Evolutionary conservation across 306 rosid genomes (phyloP).

Genomic region (Sindora glabra): DNA sequence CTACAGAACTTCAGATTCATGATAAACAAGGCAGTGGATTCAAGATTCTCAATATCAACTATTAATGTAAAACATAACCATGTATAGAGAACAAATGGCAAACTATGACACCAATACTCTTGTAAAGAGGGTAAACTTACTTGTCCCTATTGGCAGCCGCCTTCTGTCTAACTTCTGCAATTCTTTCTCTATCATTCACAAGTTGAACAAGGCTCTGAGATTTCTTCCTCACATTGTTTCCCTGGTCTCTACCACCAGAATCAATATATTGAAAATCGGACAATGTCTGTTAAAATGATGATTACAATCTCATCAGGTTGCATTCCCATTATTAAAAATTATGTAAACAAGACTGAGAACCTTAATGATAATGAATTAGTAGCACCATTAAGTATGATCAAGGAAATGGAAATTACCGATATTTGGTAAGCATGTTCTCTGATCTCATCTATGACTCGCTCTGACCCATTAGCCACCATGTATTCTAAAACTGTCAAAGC

Average conservation of each 20-base stretch:
- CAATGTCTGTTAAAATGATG: constrained; percentile 50
- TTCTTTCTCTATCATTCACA: constrained; percentile 83
- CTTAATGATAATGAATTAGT: background rate
- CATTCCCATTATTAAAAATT: background rate
- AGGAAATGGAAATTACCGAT: constrained; percentile 50
- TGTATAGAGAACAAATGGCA: background rate
- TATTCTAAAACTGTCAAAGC: constrained; percentile 89
- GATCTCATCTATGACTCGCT: constrained; percentile 90
- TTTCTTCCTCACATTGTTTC: constrained; percentile 83
- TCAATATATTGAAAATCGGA: constrained; percentile 76
- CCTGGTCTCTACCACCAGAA: constrained; percentile 91
- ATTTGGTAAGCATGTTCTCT: constrained; percentile 95
- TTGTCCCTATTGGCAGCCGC: constrained; percentile 85
- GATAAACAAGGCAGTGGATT: background rate
- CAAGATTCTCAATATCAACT: background rate
- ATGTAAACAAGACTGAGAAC: background rate
- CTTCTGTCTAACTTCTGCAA: constrained; percentile 78
- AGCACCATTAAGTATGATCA: constrained; percentile 3
- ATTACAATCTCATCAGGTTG: constrained; percentile 18
- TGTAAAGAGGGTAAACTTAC: constrained; percentile 35
- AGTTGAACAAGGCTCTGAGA: constrained; percentile 74
- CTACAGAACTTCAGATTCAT: background rate
- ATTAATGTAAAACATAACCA: background rate
- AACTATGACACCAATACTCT: background rate
- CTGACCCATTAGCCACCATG: constrained; percentile 92